Evolutionary conservation across 345 rosid genomes (phyloP), one percentile per base, ranked within the genome.

Genomic region (Carallia brachiata): DNA sequence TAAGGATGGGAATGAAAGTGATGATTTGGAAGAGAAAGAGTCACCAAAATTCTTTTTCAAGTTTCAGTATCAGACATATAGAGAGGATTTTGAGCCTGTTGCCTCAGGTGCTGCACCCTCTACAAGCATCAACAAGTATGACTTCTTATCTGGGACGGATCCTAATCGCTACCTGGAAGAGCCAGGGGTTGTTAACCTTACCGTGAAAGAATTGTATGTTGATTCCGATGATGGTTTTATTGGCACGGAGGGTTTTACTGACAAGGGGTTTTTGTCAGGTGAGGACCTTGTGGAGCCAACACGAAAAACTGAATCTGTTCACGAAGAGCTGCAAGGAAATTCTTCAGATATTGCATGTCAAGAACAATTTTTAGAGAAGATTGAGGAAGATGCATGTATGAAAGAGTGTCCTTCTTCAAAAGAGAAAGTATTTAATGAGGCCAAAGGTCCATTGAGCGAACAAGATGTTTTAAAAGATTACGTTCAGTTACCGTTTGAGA

Each of bases 11-110:
- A 58, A 54, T 36, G 81, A 75, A 48, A 54, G 28, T 6, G 69
- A 75, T 30, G 81, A 47, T 54, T 56, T 50, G 1, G 72, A 47
- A 27, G 69, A 70, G 40, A 74, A 62, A 10, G 86, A 84, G n/a
- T 62, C 82, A 3, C 79, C 93, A 15, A 79, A 85, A 28, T 73
- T 83, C 56, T 60, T 80, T 69, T 84, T 90, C 77, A 86, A 92
- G 66, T 94, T 94, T 84, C 75, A 89, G 75, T 94, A 81, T 72
- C 96, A 82, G 70, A 83, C 84, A 8, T 81, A 72, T 61, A 62
- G 69, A 48, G 68, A 53, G 7, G 63, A 65, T 48, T 61, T 32
- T 52, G 77, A 77, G 40, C 57, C 62, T 48, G 48, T 68, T 66
- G 61, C 34, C 19, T 36, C 68, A 40, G 74, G 73, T 48, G 67